These are phyloP conservation scores for Eucalyptus marginata DNA, from an alignment of 345 rosid species.

Conservation along the genomic window DNA sequence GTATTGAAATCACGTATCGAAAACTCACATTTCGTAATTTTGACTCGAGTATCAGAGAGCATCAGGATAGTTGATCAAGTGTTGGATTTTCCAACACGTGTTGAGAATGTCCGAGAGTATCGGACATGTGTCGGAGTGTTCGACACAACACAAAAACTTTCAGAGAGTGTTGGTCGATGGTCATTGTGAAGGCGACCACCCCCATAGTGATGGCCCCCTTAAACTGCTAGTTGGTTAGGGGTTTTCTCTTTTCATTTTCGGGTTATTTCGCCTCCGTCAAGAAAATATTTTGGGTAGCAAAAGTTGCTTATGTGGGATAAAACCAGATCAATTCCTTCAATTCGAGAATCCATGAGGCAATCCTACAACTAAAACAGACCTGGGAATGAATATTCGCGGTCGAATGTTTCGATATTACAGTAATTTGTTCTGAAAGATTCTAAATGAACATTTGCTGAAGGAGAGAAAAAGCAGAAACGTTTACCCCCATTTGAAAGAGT, in stretches of 20 bases:
- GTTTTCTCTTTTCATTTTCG: neutral
- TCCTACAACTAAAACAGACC: neutral
- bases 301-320: neutral
- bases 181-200: neutral
- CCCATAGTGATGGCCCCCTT: neutral
- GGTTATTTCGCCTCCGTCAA: neutral
- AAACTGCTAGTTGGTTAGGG: neutral
- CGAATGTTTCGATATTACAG: neutral
- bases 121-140: accelerated
- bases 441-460: neutral
- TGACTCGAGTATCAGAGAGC: accelerated
- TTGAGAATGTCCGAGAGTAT: too few relatives aligned
- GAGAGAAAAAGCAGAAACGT: neutral
- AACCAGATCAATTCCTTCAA: neutral
- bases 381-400: neutral
- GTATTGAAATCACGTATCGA: too few relatives aligned
- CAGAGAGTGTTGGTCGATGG: accelerated
- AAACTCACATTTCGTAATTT: too few relatives aligned
- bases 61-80: accelerated
- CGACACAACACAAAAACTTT: accelerated
- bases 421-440: neutral
- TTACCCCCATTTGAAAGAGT: too few relatives aligned
- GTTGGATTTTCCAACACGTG: too few relatives aligned
- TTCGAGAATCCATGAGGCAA: neutral
- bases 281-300: neutral